These are phyloP conservation scores for Cladophialophora carrionii DNA, from an alignment of 2,329 filamentous ascomycete genomes.

Conservation along the genomic window DNA sequence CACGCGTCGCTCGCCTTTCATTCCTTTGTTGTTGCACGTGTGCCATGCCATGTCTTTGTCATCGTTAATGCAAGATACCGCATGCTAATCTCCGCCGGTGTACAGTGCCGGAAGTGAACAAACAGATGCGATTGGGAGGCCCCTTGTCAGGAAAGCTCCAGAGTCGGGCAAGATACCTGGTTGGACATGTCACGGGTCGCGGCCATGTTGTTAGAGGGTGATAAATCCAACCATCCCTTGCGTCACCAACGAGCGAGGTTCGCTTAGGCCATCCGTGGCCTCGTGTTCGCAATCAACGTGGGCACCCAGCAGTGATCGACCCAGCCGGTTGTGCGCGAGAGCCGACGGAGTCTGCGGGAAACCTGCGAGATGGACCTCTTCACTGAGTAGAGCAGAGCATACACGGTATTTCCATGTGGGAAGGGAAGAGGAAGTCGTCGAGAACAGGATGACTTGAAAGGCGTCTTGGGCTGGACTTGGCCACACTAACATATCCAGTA, in stretches of 20 bases:
- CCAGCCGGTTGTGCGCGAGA: neutral
- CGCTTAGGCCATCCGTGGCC: neutral
- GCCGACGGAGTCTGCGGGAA: neutral
- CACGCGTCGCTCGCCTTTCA: conserved; percentile 12
- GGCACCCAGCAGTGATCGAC: no score
- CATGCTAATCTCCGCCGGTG: conserved; percentile 32
- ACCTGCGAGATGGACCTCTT: neutral
- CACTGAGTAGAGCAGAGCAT: neutral
- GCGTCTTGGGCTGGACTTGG: neutral
- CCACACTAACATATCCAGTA: neutral
- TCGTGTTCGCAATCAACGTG: neutral
- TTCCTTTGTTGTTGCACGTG: conserved; percentile 34
- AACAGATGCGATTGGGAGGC: conserved; percentile 25
- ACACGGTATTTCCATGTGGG: neutral
- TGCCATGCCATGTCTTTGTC: conserved; percentile 35
- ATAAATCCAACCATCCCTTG: conserved; percentile 16
- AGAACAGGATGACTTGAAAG: neutral
- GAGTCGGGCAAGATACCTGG: conserved; percentile 19
- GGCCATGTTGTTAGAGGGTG: conserved; percentile 12
- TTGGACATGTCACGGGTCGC: conserved; percentile 20
- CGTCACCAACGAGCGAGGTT: conserved; percentile 12
- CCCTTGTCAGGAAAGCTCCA: neutral
- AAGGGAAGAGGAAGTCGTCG: neutral
- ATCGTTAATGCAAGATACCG: conserved; percentile 33
- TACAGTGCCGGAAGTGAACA: conserved; percentile 19